Percentiles rank a stretch among this genome's conserved stretches.
phyloP scores from a whole-genome alignment of 495 filamentous ascomycete species.

The Letharia lupina region DNA sequence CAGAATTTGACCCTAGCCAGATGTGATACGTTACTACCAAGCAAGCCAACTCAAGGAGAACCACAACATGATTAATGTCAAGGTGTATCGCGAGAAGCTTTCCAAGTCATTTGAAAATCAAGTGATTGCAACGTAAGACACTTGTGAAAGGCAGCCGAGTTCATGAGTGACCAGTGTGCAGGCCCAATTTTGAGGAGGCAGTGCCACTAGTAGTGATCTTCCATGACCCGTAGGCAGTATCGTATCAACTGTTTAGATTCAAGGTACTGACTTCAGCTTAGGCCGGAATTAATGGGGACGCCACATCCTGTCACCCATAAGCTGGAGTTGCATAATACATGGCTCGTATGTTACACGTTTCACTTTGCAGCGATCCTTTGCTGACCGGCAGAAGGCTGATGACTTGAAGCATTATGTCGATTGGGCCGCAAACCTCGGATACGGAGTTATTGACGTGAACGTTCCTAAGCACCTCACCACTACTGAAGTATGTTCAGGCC shows the following conservation, averaged over 20 bases:
- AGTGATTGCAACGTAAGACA: constrained; percentile 69
- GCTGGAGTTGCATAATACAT: constrained; percentile 73
- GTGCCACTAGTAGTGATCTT: constrained; percentile 65
- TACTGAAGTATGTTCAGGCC: constrained; percentile 37
- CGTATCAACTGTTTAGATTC: not conserved
- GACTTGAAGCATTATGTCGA: constrained; percentile 65
- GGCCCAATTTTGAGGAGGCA: constrained; percentile 44
- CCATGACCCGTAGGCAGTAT: constrained; percentile 62
- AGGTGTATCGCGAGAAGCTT: constrained; percentile 60
- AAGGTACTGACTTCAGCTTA: constrained; percentile 31
- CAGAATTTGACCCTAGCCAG: constrained; percentile 29
- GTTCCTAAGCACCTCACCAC: constrained; percentile 64
- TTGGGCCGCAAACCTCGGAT: constrained; percentile 67
- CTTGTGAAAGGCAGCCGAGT: constrained; percentile 26
- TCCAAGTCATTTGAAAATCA: constrained; percentile 80
- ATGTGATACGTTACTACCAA: constrained; percentile 70
- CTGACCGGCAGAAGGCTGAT: constrained; percentile 61
- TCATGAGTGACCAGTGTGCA: constrained; percentile 25
- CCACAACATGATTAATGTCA: constrained; percentile 65
- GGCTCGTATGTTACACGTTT: constrained; percentile 57
- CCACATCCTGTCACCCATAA: constrained; percentile 60
- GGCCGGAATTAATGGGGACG: constrained; percentile 61
- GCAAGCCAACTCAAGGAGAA: constrained; percentile 56
- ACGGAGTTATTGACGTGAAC: constrained; percentile 81
- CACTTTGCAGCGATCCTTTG: constrained; percentile 13